Percentiles rank a stretch among this genome's conserved stretches.
phyloP scores from a whole-genome alignment of 306 rosid species.

The Macrotyloma uniflorum region DNA sequence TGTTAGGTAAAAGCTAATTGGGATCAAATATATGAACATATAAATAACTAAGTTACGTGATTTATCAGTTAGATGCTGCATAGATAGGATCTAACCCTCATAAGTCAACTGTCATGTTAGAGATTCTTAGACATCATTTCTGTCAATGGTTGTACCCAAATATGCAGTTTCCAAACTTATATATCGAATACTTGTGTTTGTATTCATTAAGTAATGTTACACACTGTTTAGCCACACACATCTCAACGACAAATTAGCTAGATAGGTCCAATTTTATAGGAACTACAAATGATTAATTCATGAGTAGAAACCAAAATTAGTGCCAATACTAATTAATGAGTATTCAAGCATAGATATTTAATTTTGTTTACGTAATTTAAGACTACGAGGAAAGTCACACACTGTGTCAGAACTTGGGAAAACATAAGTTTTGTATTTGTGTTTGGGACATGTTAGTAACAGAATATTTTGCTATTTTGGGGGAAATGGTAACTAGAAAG shows the following conservation, averaged over 20 bases:
- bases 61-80: neutral
- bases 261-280: neutral
- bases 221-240: neutral
- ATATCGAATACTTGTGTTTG: neutral
- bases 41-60: neutral
- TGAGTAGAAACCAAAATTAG: neutral
- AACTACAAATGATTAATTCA: neutral
- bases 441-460: neutral
- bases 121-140: neutral
- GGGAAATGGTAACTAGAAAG: neutral
- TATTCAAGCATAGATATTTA: neutral
- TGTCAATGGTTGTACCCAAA: neutral
- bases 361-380: neutral
- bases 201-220: neutral
- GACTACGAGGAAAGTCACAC: neutral
- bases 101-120: neutral
- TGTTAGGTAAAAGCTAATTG: neutral
- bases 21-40: neutral
- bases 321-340: neutral
- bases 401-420: neutral
- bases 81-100: conserved; percentile 7
- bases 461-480: neutral
- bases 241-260: neutral
- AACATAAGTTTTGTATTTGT: neutral
- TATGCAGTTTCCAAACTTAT: neutral